Conservation (phyloP, 202 grass and related monocot genomes). For the Thinopyrum obtusiflorum region DNA sequence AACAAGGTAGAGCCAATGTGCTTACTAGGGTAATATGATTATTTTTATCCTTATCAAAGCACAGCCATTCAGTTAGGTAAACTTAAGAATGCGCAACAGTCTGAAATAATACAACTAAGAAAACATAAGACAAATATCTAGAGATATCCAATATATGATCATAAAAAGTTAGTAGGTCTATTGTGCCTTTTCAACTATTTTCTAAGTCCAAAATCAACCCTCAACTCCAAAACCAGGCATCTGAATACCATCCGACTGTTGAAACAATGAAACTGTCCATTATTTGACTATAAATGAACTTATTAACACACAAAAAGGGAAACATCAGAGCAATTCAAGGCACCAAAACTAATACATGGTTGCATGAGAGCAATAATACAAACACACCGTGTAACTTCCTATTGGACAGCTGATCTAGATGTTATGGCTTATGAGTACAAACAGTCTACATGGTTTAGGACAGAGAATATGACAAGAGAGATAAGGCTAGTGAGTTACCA, state of each 20-base stretch:
- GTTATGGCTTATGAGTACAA: neutral
- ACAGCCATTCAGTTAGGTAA: neutral
- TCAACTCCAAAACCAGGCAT: neutral
- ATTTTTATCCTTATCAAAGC: neutral
- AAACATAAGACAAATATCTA: neutral
- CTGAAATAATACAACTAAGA: neutral
- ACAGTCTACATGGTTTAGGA: neutral
- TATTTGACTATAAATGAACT: neutral
- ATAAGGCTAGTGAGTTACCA: constrained; percentile 48
- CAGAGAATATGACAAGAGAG: neutral
- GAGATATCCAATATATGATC: neutral
- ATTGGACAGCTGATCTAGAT: neutral
- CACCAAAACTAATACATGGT: neutral
- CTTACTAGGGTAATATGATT: neutral
- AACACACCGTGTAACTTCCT: neutral
- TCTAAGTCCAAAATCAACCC: neutral
- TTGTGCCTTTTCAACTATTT: neutral
- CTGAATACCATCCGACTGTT: neutral
- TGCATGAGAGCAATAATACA: neutral
- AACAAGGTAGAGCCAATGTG: neutral
- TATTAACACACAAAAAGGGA: neutral
- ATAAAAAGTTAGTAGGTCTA: neutral
- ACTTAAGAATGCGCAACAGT: neutral
- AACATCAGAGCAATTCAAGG: constrained; percentile 11
- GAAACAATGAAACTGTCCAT: neutral